Conservation (phyloP, 1,284 basidiomycete genomes). For the Singerocomus inundabilis region DNA sequence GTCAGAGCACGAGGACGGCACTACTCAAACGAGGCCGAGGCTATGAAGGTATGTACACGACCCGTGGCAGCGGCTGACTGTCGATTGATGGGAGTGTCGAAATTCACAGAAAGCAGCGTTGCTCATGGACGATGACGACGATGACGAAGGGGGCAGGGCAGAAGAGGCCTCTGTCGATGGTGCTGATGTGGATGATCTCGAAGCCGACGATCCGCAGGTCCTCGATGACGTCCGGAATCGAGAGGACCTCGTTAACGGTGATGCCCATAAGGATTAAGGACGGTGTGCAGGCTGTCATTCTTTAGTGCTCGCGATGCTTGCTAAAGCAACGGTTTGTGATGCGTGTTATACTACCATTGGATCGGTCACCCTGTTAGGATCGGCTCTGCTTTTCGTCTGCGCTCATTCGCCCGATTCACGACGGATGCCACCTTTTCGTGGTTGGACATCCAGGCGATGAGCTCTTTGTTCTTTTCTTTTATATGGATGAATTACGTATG, state of each 20-base stretch:
- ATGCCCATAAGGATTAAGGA: conserved; percentile 27
- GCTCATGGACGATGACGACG: conserved; percentile 68
- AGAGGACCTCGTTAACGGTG: conserved; percentile 35
- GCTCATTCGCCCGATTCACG: conserved; percentile 4
- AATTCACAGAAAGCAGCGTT: conserved; percentile 56
- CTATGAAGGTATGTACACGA: conserved; percentile 70
- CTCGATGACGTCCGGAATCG: background rate
- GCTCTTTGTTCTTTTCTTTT: background rate
- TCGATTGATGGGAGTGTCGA: background rate
- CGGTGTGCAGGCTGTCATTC: background rate
- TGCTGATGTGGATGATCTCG: conserved; percentile 1
- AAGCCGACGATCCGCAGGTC: conserved; percentile 10
- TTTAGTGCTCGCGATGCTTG: background rate
- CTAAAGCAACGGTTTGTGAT: background rate
- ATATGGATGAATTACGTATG: background rate
- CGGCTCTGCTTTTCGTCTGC: background rate
- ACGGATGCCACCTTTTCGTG: background rate
- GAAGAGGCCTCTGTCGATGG: background rate
- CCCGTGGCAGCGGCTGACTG: conserved; percentile 1
- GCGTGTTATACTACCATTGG: background rate
- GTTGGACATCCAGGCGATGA: background rate
- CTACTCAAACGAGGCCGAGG: conserved; percentile 90
- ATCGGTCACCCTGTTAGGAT: background rate
- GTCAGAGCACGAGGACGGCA: conserved; percentile 79
- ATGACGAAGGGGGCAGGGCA: conserved; percentile 44